Base-by-base conservation (phyloP, 805 yeast species). In the Saccharomyces cerevisiae region DNA sequence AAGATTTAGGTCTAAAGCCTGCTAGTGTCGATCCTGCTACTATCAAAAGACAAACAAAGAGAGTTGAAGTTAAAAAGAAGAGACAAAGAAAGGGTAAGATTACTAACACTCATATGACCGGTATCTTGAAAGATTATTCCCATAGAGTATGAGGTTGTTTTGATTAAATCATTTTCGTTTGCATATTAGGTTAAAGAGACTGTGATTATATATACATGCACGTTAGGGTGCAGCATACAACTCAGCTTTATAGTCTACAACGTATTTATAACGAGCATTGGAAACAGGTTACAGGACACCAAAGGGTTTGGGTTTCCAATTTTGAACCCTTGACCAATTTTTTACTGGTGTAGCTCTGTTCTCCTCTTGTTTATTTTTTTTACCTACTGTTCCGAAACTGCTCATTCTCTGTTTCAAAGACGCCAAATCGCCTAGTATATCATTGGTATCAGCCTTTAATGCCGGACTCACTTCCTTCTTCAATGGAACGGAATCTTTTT, bases 11-110 rank as follows among this genome's bases (percentile, higher is more conserved):
- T n/a, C 79, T 94, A 69, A 94, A 90, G 70, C 99, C 99, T 9
- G 92, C 98, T 0, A 87, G 94, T 65, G 94, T 90, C n/a, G 99
- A 94, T 68, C 98, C 99, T n/a, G 88, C 90, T 46, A 81, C 87
- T n/a, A 73, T 90, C 56, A 88, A 85, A 71, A 85, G 83, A 67
- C 81, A 79, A 53, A 71, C 76, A 17, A 72, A 77, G 1, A 74
- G 73, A 31, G 80, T 77, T 51, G 84, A 82, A 59, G 82, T 86
- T 69, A 92, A 90, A 73, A 90, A 86, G 69, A 89, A 89, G 80
- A 91, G 88, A 71, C 88, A 95, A 51, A 83, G 98, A 72, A 81
- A 90, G 66, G 95, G 96, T 48, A 94, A 90, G 76, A 82, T 94
- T 64, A 94, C 99, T 10, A 94, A 94, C 70, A 85, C 96, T 2